Base-by-base conservation (phyloP, 2,329 filamentous ascomycete genomes). In the Fusarium nematophilum region DNA sequence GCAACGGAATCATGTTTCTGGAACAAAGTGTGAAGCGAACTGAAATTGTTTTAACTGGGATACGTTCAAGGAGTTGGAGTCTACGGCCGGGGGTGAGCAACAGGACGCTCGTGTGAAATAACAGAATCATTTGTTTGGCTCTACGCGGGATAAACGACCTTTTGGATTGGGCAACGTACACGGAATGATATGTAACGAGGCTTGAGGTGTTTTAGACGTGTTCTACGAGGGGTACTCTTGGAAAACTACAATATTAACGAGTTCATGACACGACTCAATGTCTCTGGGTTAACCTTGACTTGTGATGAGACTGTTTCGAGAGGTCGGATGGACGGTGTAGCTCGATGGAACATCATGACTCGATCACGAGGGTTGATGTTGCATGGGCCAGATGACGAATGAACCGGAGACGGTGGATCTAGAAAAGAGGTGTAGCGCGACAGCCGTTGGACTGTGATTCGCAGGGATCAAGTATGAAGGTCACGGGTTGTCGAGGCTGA, bases 181-280 rank as follows among this genome's bases (percentile, higher is more conserved):
- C 25, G 47, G 53, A 26, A 42, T 15, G 14, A 45, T 30, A 44
- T 43, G 34, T 26, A 26, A 47, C 37, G 15, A 34, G 33, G 36
- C 18, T 47, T 25, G 31, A n/a, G 52, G 18, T 47, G 45, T 57
- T 59, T 53, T 62, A 64, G 60, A 64, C 47, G 44, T 39, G 23
- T 57, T 46, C 39, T 42, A 52, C 18, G 17, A 31, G 57, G 57
- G 42, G 39, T 64, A 29, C 45, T 57, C 31, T 15, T 49, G 59
- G 60, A 61, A 62, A 64, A 60, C 52, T 18, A 56, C 30, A 44
- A 62, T 44, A 48, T 59, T 65, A 58, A 59, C 53, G 61, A 62
- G 53, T 42, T 57, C 18, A 65, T 39, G 53, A 63, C 7, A 39
- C 31, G n/a, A n/a, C 34, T 21, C 29, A 29, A n/a, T n/a, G n/a